phyloP scores from a whole-genome alignment of 1,139 yeast genomes.

The Saccharomyces hybrid region DNA sequence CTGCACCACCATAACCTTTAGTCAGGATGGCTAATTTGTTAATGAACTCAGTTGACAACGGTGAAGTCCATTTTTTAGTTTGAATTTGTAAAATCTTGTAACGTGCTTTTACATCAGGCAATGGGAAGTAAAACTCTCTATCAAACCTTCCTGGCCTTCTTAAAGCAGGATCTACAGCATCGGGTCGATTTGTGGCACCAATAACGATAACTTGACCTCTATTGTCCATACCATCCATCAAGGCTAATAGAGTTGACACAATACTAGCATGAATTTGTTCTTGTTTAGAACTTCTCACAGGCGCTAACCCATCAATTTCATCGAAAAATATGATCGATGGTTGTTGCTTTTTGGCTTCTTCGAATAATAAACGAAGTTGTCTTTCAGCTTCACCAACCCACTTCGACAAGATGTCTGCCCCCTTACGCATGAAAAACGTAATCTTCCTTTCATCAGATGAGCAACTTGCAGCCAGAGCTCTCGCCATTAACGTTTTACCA shows the following conservation, averaged over 20 bases:
- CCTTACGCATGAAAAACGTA: conserved; percentile 95
- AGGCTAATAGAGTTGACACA: conserved; percentile 63
- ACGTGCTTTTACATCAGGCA: conserved; percentile 79
- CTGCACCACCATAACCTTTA: conserved; percentile 98
- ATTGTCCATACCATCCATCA: conserved; percentile 59
- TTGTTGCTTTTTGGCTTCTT: conserved; percentile 93
- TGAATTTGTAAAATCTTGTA: conserved; percentile 73
- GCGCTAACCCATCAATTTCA: conserved; percentile 97
- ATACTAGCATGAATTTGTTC: conserved; percentile 98
- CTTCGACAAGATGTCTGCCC: conserved; percentile 93
- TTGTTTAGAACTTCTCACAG: conserved; percentile 93
- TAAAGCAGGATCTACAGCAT: conserved; percentile 93
- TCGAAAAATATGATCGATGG: conserved; percentile 94
- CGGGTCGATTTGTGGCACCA: conserved; percentile 98
- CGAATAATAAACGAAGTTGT: conserved; percentile 80
- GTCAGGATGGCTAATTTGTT: conserved; percentile 73
- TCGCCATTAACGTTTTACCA: conserved; percentile 95
- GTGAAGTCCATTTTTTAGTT: conserved; percentile 84
- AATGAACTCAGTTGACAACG: conserved; percentile 50
- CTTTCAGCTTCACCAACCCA: conserved; percentile 99
- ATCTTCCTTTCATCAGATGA: conserved; percentile 76
- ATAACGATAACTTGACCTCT: conserved; percentile 94
- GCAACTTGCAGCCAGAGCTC: conserved; percentile 94
- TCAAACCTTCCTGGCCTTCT: conserved; percentile 98
- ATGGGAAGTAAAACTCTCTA: conserved; percentile 90